Base-by-base conservation (phyloP, 768 basidiomycete genomes). In the Suillus subluteus region DNA sequence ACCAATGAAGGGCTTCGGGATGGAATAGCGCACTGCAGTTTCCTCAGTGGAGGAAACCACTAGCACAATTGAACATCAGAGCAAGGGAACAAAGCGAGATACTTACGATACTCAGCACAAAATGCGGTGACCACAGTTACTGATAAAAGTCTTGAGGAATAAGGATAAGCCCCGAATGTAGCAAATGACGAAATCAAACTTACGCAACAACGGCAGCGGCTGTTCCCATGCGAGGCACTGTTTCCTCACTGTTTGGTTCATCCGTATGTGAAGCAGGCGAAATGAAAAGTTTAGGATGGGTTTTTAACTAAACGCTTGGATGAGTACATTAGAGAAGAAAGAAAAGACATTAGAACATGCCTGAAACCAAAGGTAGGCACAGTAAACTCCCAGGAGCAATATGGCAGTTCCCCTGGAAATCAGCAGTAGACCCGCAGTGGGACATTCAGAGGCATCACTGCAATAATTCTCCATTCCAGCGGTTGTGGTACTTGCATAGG, bases 11-110 rank as follows among this genome's bases (percentile, higher is more conserved):
- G 88, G 72, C 76, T 93, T 94, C 0, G 94, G 92, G 62, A 98
- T 92, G 64, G 84, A 75, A 76, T 94, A 95, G 50, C 91, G 84
- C 18, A 86, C 81, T 2, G 95, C 94, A 30, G 92, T 94, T 75
- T 96, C 95, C 76, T 96, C 96, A 69, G 96, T 97, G 4, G 93
- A 94, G 4, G 90, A 91, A 44, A 97, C 95, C 76, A 95, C 92
- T 95, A 63, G 0, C 62, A 43, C 35, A 52, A 11, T 46, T 48
- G 18, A 66, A 52, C 50, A 15, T 5, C 15, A 46, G 26, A 16
- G 43, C 23, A 15, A 32, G 37, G 23, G 50, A 64, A 30, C 21
- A 7, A 38, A 48, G 32, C 40, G 13, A 35, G 21, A 58, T 12
- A 86, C 90, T 73, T 73, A 91, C 92, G 79, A 73, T 88, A 92